phyloP scores from a whole-genome alignment of 305 asterid species.

The Galium porrigens region DNA sequence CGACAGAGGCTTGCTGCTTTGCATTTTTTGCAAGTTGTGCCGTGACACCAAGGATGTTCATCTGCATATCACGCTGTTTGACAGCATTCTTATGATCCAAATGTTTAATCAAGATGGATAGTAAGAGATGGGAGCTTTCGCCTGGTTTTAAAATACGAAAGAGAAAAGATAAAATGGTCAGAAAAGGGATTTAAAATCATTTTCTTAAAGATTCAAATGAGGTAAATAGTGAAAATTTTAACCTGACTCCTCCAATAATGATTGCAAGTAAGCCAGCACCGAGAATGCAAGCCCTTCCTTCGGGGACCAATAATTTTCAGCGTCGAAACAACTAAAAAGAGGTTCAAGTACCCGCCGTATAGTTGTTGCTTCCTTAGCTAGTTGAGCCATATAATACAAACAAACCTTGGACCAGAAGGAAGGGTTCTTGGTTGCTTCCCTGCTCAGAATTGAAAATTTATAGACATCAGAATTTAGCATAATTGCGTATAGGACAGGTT shows the following conservation, averaged over 20 bases:
- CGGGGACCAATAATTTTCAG: conserved; percentile 36
- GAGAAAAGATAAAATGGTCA: conserved; percentile 2
- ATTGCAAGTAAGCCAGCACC: conserved; percentile 29
- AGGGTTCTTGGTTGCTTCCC: conserved; percentile 33
- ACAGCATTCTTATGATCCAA: conserved; percentile 34
- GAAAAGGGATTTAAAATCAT: background rate
- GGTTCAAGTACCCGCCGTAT: conserved; percentile 42
- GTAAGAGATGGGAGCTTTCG: conserved; percentile 32
- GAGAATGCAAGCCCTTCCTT: conserved; percentile 33
- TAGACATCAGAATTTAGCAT: background rate
- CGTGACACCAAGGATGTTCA: conserved; percentile 24
- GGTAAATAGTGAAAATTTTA: conserved; percentile 8
- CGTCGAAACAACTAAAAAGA: conserved; percentile 31
- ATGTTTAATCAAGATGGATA: conserved; percentile 36
- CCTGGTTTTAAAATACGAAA: conserved; percentile 19
- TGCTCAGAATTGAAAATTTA: conserved; percentile 12
- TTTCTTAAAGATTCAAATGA: conserved; percentile 9
- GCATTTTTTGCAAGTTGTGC: conserved; percentile 26
- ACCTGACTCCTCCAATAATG: conserved; percentile 42
- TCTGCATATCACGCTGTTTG: conserved; percentile 29
- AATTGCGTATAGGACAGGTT: background rate
- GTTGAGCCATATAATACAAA: conserved; percentile 29
- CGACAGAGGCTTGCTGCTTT: conserved; percentile 26
- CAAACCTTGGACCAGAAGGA: conserved; percentile 38
- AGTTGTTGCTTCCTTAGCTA: conserved; percentile 41